Evolutionary conservation across 331 rosid species (phyloP), one percentile per base, ranked within the genome.

Genomic region (Acacia pycnantha): DNA sequence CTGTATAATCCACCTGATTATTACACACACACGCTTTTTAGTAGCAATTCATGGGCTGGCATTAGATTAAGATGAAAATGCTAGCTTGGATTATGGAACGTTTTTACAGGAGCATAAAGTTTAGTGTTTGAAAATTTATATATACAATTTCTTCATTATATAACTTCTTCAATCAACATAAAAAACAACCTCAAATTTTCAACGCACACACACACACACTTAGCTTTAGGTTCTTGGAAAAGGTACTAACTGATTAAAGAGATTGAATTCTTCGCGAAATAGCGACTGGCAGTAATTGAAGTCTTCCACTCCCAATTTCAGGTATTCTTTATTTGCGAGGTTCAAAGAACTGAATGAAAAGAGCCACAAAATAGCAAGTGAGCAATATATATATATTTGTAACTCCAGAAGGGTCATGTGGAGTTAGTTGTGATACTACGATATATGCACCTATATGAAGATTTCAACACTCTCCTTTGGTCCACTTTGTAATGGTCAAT

Each of bases 321-420:
- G 70, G 70, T 29, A 64, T 27, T 27, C 41, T 64, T 62, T 31
- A 15, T n/a, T 56, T 56, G 64, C 12, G 8, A 56, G 14, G 82
- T 90, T 94, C 26, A 8, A 78, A 59, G 67, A 61, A 61, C 67
- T 61, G 37, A 61, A 58, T 2, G 15, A 58, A 10, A 4, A 58
- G 31, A 58, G 9, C 4, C 51, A 53, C 9, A 3, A 58, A 21
- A 56, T 56, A 8, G 2, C 9, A n/a, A 10, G 65, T 58, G 65
- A 58, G 10, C 22, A 58, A n/a, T 58, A 14, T 22, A 22, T 22
- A 1, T 22, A 56, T 58, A 11, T 22, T 0, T 58, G 22, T 8
- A 58, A 3, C 31, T 58, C 33, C 6, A 11, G n/a, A 27, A 56
- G n/a, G 27, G 4, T n/a, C 64, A 2, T 1, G 9, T 56, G 5